Conservation (phyloP, 345 rosid species). For the Eutrema yunnanense region DNA sequence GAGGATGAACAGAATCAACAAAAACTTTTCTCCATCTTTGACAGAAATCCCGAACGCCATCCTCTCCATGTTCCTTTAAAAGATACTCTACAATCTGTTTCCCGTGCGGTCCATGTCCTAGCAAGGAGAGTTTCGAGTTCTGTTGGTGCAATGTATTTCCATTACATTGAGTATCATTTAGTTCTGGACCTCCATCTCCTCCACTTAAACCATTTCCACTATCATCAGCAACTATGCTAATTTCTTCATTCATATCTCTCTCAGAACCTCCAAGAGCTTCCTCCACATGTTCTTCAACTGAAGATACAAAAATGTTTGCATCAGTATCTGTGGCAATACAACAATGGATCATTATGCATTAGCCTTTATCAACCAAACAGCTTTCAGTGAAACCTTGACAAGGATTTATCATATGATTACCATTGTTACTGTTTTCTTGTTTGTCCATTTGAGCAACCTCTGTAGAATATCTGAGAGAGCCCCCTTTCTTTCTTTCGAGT, state of each 20-base stretch:
- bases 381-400: constrained; percentile 1
- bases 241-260: constrained; percentile 23
- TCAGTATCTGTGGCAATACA: constrained; percentile 9
- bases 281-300: constrained; percentile 12
- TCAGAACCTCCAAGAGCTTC: constrained; percentile 1
- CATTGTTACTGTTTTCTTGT: constrained; percentile 23
- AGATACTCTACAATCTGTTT: constrained; percentile 74
- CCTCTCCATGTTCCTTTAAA: constrained; percentile 59
- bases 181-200: constrained; percentile 30
- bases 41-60: constrained; percentile 71
- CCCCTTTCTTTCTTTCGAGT: constrained; percentile 58
- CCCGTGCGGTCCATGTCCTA: constrained; percentile 99
- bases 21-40: constrained; percentile 94
- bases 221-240: constrained; percentile 23
- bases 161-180: constrained; percentile 22
- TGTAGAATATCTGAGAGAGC: constrained; percentile 34
- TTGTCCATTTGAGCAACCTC: constrained; percentile 18
- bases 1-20: constrained; percentile 73
- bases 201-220: constrained; percentile 17
- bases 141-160: constrained; percentile 34
- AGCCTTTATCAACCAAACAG: constrained; percentile 11
- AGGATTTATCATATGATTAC: constrained; percentile 6
- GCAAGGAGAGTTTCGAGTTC: constrained; percentile 60
- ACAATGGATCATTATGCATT: constrained; percentile 5
- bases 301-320: constrained; percentile 8